Evolutionary conservation across 2,329 filamentous ascomycete species (phyloP).

Genomic region (Scedosporium apiospermum): DNA sequence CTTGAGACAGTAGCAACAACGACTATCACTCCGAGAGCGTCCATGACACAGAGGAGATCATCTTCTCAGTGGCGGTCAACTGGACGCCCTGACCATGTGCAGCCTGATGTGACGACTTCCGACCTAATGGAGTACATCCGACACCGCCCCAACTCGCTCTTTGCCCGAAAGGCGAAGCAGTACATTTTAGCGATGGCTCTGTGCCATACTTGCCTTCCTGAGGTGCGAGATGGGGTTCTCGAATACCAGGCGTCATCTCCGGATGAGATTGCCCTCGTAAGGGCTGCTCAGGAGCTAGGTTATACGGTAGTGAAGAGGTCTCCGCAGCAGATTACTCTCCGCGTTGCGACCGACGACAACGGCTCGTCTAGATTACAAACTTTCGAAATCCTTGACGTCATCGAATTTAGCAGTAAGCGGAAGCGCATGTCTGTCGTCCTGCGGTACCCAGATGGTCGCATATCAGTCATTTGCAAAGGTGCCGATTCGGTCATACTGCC

Average conservation of each 20-base stretch:
- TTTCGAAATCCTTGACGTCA: slow-evolving; percentile 76
- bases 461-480: slow-evolving; percentile 83
- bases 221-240: slow-evolving; percentile 61
- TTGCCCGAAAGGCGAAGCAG: slow-evolving; percentile 69
- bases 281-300: slow-evolving; percentile 76
- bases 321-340: slow-evolving; percentile 54
- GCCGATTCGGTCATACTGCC: slow-evolving; percentile 78
- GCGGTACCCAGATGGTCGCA: slow-evolving; percentile 71
- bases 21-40: neutral
- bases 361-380: slow-evolving; percentile 41
- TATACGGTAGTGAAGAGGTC: slow-evolving; percentile 69
- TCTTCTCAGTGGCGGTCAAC: slow-evolving; percentile 42
- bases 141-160: slow-evolving; percentile 62
- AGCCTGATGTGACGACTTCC: slow-evolving; percentile 53
- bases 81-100: slow-evolving; percentile 35
- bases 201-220: slow-evolving; percentile 85
- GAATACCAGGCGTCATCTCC: slow-evolving; percentile 84
- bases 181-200: slow-evolving; percentile 78
- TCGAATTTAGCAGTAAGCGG: slow-evolving; percentile 82
- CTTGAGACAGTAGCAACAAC: neutral
- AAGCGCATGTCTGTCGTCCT: slow-evolving; percentile 89
- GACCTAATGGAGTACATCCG: slow-evolving; percentile 74
- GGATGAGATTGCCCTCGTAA: slow-evolving; percentile 78
- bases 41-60: slow-evolving; percentile 18
- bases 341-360: slow-evolving; percentile 23